Base-by-base conservation (phyloP, 2,329 filamentous ascomycete species). In the Aspergillaceae sp. region DNA sequence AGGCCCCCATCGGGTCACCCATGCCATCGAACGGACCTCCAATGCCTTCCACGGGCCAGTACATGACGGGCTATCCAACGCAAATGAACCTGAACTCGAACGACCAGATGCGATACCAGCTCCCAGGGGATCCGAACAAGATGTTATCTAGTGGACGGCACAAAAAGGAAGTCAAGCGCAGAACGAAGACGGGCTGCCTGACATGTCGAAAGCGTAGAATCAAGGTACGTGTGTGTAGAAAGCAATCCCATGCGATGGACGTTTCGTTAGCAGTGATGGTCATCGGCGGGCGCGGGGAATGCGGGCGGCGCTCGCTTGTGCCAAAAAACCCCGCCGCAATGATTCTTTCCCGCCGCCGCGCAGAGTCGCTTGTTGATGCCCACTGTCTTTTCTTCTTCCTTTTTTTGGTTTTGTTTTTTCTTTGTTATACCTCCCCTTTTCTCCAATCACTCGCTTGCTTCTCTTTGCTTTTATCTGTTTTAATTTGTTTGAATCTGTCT, bases 171-270 rank as follows among this genome's bases (percentile, higher is more conserved):
- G 85, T 87, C 64, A 87, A 87, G 71, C 75, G 83, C 55, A 75
- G 84, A 61, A 87, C 84, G 47, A 86, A 86, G 69, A 86, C 82
- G 1, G 82, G 82, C n/a, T 87, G 83, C 66, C 62, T 81, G 57
- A 81, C 78, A 26, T 81, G 78, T 67, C 71, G 78, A 59, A 80
- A 80, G 64, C 74, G 83, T 57, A 74, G 83, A 70, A 87, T 87
- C 66, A 87, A 87, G 81, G 83, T 86, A 69, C 67, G 77, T 60
- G 40, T 51, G 9, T 40, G 45, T 46, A 11, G 40, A 33, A 29
- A 9, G 19, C n/a, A 19, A 19, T 19, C 19, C 19, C 19, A 29
- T 40, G 30, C 11, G 35, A 35, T 28, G 37, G 38, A 42, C 30
- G 38, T 44, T 44, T 33, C 40, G 11, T 8, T 34, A 34, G 19